A percentile compares a stretch with the other conserved stretches of the same genome.
Conservation (phyloP, 2,329 filamentous ascomycete species). For the Colletotrichum kahawae region DNA sequence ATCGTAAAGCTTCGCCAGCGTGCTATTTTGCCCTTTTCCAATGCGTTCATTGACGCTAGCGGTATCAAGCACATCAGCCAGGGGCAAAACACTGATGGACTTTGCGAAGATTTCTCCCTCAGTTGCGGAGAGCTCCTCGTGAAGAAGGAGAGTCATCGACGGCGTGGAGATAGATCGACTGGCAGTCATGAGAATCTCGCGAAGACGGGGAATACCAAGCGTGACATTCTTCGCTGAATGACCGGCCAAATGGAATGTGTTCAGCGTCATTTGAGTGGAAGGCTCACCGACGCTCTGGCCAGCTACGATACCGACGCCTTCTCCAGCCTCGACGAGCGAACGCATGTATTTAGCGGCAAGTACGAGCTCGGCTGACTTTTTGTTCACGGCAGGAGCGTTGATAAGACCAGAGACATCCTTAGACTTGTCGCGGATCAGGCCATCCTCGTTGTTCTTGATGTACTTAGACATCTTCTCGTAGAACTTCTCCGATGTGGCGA, state of each 20-base stretch:
- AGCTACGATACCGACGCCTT: slow-evolving; percentile 95
- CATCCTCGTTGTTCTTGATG: slow-evolving; percentile 75
- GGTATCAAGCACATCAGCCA: slow-evolving; percentile 84
- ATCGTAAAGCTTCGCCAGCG: slow-evolving; percentile 83
- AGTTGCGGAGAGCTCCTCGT: slow-evolving; percentile 70
- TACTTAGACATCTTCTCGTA: slow-evolving; percentile 76
- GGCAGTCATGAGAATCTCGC: slow-evolving; percentile 98
- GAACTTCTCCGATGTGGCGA: slow-evolving; percentile 90
- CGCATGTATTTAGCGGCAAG: slow-evolving; percentile 92
- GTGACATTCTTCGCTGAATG: slow-evolving; percentile 99
- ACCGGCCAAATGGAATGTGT: slow-evolving; percentile 99
- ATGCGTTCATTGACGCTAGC: slow-evolving; percentile 81
- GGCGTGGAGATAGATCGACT: slow-evolving; percentile 89
- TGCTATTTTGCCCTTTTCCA: slow-evolving; percentile 70
- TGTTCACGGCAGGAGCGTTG: slow-evolving; percentile 43
- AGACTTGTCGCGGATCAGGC: slow-evolving; percentile 49
- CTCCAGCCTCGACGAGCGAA: slow-evolving; percentile 91
- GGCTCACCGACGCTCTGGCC: slow-evolving; percentile 97
- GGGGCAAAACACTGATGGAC: slow-evolving; percentile 83
- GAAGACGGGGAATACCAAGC: slow-evolving; percentile 92
- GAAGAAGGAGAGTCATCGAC: slow-evolving; percentile 83
- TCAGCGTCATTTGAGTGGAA: slow-evolving; percentile 98
- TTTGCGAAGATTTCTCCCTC: slow-evolving; percentile 86
- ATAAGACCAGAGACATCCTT: slow-evolving; percentile 40
- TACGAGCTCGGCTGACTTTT: slow-evolving; percentile 81